Evolutionary conservation across 2,329 filamentous ascomycete species (phyloP), one percentile per base, ranked within the genome.

Genomic region (Fusarium azukiicola): DNA sequence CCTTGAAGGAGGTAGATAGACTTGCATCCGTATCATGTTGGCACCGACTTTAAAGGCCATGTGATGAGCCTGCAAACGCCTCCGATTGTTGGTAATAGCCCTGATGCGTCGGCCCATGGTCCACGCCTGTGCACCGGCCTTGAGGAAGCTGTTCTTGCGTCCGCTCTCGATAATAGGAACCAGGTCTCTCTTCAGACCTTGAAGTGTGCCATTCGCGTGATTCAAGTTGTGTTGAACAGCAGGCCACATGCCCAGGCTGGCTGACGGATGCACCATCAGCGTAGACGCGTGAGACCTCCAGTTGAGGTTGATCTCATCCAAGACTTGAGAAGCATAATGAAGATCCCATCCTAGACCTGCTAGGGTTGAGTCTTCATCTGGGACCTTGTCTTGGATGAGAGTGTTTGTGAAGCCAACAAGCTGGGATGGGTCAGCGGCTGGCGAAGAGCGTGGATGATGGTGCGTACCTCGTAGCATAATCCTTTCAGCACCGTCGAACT

Each of bases 31-130:
- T 36, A 67, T 67, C 27, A 67, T 67, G 23, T 50, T 67, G 10
- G 63, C 63, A 16, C 63, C 63, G 16, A 67, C 63, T 38, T 67
- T 67, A 13, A 67, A 67, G 38, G 63, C 63, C 63, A 40, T 50
- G 14, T 67, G 63, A 50, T 67, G 63, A 6, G 19, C 46, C 3
- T 67, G 63, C 1, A 67, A 17, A 17, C 63, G 44, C 32, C 17
- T 49, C 13, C 63, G 46, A 49, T 67, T 46, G 16, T 67, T 67
- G 19, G 44, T 49, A 14, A 67, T 67, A 38, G 63, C 46, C 32
- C 40, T 67, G 6, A 49, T 49, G 5, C 40, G 63, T 3, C 63
- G 44, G 19, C 63, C 63, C 21, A 36, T 67, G 3, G 63, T 49
- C 63, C 63, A 67, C 9, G 63, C 63, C 21, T 67, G 63, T 2